phyloP scores from a whole-genome alignment of 768 basidiomycete species.

The Pulveroboletus sp. region DNA sequence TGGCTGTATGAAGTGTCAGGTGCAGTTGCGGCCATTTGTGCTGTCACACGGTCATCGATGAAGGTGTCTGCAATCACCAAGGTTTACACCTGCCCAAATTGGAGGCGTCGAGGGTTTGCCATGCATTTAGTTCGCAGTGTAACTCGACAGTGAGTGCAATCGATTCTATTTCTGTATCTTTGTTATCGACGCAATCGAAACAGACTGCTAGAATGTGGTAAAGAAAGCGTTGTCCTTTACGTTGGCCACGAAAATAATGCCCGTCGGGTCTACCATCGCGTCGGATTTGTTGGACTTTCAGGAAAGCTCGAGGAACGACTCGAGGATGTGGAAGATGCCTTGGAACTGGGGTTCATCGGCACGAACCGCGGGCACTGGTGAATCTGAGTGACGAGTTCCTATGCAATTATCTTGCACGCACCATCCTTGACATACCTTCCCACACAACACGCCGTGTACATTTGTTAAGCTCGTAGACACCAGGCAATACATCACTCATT shows the following conservation, averaged over 20 bases:
- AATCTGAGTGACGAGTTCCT: conserved; percentile 2
- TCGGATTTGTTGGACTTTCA: conserved; percentile 48
- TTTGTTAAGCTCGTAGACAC: neutral
- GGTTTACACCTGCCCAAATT: conserved; percentile 47
- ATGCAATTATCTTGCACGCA: neutral
- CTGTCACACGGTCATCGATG: conserved; percentile 49
- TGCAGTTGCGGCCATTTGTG: conserved; percentile 47
- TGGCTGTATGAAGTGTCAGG: conserved; percentile 47
- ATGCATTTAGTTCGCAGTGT: conserved; percentile 48
- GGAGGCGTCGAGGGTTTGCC: conserved; percentile 45
- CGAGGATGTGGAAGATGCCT: conserved; percentile 42
- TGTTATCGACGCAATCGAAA: neutral
- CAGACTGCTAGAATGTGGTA: conserved; percentile 40
- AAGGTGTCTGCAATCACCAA: conserved; percentile 53
- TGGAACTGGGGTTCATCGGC: conserved; percentile 51
- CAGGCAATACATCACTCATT: neutral
- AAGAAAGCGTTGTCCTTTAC: conserved; percentile 48
- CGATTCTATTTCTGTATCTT: neutral
- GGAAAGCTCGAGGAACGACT: conserved; percentile 30
- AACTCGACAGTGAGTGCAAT: conserved; percentile 35
- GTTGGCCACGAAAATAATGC: conserved; percentile 51
- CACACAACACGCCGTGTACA: neutral
- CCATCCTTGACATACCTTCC: neutral
- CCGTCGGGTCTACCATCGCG: conserved; percentile 47
- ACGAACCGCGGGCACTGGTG: conserved; percentile 52